These are phyloP conservation scores for Saturnispora halmiae DNA, from an alignment of 805 yeast species.

Conservation along the genomic window DNA sequence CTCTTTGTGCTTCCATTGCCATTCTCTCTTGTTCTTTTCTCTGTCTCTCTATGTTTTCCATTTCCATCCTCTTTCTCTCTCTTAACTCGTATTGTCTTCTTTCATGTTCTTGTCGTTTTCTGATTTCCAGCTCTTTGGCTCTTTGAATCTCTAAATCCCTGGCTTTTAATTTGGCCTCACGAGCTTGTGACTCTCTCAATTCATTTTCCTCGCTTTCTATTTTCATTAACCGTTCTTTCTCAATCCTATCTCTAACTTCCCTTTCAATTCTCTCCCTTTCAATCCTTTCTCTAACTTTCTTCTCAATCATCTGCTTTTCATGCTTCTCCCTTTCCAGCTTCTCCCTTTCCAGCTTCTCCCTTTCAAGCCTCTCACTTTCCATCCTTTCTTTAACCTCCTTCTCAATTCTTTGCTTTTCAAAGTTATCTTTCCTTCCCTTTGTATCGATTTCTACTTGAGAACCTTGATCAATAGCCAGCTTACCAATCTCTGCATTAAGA, in stretches of 20 bases:
- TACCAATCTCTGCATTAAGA: neutral
- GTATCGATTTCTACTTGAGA: neutral
- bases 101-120: neutral
- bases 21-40: neutral
- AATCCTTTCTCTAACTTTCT: neutral
- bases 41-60: neutral
- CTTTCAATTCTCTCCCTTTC: constrained; percentile 4
- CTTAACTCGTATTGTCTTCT: neutral
- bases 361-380: neutral
- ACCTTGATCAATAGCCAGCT: neutral
- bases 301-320: neutral
- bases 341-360: neutral
- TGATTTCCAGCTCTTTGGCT: neutral
- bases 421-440: neutral
- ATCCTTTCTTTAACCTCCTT: neutral
- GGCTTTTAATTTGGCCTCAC: neutral
- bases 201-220: neutral
- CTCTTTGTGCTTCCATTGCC: neutral
- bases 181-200: neutral
- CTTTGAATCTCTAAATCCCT: constrained; percentile 1
- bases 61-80: neutral
- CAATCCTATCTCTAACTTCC: neutral
- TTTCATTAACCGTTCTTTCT: neutral
- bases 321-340: neutral
- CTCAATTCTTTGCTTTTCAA: neutral